Evolutionary conservation across 2,329 filamentous ascomycete species (phyloP), one percentile per base, ranked within the genome.

Genomic region (Botrytis byssoidea): DNA sequence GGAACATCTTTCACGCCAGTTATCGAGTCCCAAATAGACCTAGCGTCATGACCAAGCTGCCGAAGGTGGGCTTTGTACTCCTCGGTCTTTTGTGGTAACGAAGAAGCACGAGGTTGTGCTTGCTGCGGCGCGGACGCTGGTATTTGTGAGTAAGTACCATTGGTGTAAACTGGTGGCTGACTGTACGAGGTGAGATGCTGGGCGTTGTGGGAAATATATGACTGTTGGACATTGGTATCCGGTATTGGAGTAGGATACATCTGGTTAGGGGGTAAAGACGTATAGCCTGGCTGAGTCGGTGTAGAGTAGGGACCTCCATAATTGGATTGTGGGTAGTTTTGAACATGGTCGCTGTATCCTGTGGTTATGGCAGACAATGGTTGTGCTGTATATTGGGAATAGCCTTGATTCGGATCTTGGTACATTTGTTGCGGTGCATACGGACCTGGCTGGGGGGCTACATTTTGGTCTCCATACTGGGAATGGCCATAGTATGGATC

Each of bases 21-120:
- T 3, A 90, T 86, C 35, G 84, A 82, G 75, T 87, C 87, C 91
- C 92, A 95, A 51, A 91, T 82, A 37, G 89, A 87, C 74, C 88
- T 86, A 7, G 89, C 87, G 78, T 86, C 85, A 60, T 82, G 84
- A 16, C 86, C 85, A 74, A 93, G 82, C 64, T 86, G 83, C 66
- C 88, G 85, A 12, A 89, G 81, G 76, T 87, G 86, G 29, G 78
- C 74, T 74, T 84, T 82, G 75, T 88, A 85, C 44, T 81, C 82
- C 71, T 83, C 84, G 76, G 83, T 83, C 79, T 83, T 78, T 55
- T 81, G 82, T 44, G 78, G 74, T 66, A 32, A 22, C 14, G 67
- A 37, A 48, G 73, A 64, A 66, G 40, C 46, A 35, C 40, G 44
- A 35, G 76, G 60, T 57, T 78, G 79, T 51, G 77, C 61, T 51